Evolutionary conservation across 768 basidiomycete species (phyloP).

Genomic region (Boletales sp.): DNA sequence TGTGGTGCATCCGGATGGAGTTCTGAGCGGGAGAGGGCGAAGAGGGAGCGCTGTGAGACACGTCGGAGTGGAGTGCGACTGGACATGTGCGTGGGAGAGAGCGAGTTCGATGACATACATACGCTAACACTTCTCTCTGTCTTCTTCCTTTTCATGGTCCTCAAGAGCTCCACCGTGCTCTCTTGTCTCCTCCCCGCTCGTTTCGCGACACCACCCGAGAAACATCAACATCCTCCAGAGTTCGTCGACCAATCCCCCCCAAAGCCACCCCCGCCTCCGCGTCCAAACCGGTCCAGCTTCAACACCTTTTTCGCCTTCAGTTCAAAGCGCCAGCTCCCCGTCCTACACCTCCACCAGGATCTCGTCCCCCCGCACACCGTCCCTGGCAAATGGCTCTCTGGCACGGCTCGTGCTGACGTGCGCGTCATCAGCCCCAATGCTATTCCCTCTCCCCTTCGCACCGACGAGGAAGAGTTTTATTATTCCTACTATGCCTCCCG

Average conservation of each 20-base stretch:
- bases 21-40: conserved; percentile 72
- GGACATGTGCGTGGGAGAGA: conserved; percentile 8
- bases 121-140: too few relatives aligned
- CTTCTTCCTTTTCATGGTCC: conserved; percentile 29
- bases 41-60: conserved; percentile 88
- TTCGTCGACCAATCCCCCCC: too few relatives aligned
- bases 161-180: conserved; percentile 29
- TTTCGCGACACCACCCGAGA: conserved; percentile 13
- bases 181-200: conserved; percentile 39
- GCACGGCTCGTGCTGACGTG: neutral
- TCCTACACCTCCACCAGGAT: neutral
- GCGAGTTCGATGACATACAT: too few relatives aligned
- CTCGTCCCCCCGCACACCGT: conserved; percentile 8
- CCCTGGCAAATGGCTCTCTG: conserved; percentile 18
- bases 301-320: conserved; percentile 29
- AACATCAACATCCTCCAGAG: too few relatives aligned
- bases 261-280: neutral
- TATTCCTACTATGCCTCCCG: conserved; percentile 49
- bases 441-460: conserved; percentile 19
- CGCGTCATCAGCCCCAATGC: conserved; percentile 10
- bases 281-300: conserved; percentile 43
- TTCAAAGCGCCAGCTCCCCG: conserved; percentile 17
- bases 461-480: conserved; percentile 46
- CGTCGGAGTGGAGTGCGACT: conserved; percentile 81
- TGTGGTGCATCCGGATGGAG: conserved; percentile 72